Evolutionary conservation across 1,139 yeast genomes (phyloP), one percentile per base, ranked within the genome.

Genomic region (Lodderomyces orthopsilosis): DNA sequence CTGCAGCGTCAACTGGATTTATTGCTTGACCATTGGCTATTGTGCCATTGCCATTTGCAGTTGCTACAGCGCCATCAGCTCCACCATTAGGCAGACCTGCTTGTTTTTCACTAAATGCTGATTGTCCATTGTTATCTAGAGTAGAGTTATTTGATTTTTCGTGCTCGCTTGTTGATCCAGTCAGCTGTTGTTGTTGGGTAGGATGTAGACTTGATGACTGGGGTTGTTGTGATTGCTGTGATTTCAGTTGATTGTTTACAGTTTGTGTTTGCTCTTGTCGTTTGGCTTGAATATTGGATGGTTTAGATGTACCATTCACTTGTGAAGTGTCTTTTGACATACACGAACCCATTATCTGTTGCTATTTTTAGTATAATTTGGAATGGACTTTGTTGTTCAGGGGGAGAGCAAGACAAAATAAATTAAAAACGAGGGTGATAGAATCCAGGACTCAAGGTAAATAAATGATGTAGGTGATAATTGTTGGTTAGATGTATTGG

Each of bases 301-400:
- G 19, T 35, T 46, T 34, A 23, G 24, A 26, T 17, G 34, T 18
- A 12, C 8, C n/a, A 43, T 35, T 21, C 5, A 40, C n/a, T 22
- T 41, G 36, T 32, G 46, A 24, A 8, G 41, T 28, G 6, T 43
- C 18, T 28, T 50, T 51, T 13, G 55, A 52, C 22, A 51, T 41
- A 40, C 55, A 52, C 13, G 49, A 52, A 34, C 55, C 55, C 55
- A 52, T 52, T 28, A 37, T 43, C 10, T 3, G 10, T 24, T 24
- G 27, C n/a, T 10, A 6, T 24, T 24, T 8, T 24, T 24, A 8
- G 9, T 4, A 10, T 21, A 21, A 21, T 21, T 21, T 6, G 5
- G 5, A 8, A 8, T 21, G 23, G 23, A 8, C 23, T 21, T 8
- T 21, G 23, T 21, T 21, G 8, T 21, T 8, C 23, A 8, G 8